Conservation (phyloP, 2,329 filamentous ascomycete species). For the Fusarium succisae region DNA sequence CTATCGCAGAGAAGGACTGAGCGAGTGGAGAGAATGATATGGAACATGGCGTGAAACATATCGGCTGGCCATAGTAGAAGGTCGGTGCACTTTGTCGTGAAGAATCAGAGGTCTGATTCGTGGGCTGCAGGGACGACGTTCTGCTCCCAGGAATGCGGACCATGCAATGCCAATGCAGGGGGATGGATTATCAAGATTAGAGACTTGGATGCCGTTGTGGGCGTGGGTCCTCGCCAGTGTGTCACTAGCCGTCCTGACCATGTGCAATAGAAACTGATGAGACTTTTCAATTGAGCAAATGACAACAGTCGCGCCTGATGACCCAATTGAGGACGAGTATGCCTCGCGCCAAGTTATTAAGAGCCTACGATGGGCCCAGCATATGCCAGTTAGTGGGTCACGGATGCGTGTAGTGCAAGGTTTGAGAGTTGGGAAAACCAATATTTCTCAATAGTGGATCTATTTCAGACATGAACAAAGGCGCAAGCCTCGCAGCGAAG, state of each 20-base stretch:
- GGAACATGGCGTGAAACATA: constrained; percentile 26
- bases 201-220: constrained; percentile 26
- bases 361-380: constrained; percentile 20
- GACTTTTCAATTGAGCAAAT: constrained; percentile 32
- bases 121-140: constrained; percentile 19
- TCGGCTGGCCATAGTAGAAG: constrained; percentile 8
- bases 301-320: constrained; percentile 39
- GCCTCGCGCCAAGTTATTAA: constrained; percentile 39
- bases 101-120: constrained; percentile 33
- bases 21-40: constrained; percentile 39
- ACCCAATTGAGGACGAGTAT: constrained; percentile 42
- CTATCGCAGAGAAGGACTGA: constrained; percentile 98
- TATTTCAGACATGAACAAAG: background rate
- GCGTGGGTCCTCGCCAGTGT: constrained; percentile 35
- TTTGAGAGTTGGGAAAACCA: constrained; percentile 27
- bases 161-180: constrained; percentile 37
- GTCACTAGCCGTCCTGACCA: constrained; percentile 39
- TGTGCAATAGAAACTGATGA: constrained; percentile 43
- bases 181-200: constrained; percentile 32
- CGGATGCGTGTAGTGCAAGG: background rate
- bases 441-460: constrained; percentile 20
- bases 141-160: constrained; percentile 33
- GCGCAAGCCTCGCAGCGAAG: background rate
- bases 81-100: constrained; percentile 21
- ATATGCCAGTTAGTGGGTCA: constrained; percentile 31